phyloP scores from a whole-genome alignment of 345 rosid species.

The Camelina hispida region DNA sequence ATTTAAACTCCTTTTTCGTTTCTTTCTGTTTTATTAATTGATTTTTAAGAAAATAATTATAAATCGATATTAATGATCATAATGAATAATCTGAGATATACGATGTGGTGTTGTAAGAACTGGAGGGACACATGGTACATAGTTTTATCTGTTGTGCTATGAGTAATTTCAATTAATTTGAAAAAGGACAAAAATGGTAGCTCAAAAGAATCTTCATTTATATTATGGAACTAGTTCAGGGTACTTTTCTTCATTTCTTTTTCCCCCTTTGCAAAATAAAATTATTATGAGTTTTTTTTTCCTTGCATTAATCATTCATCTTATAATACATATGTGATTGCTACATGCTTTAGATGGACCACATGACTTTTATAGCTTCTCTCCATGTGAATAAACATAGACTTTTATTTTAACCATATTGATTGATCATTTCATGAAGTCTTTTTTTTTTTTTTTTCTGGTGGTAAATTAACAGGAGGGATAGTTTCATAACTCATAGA shows the following conservation, averaged over 20 bases:
- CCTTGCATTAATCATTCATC: slow-evolving; percentile 35
- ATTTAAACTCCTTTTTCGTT: neutral
- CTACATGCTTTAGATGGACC: slow-evolving; percentile 41
- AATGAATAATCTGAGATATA: slow-evolving; percentile 14
- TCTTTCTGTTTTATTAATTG: neutral
- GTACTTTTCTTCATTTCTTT: slow-evolving; percentile 34
- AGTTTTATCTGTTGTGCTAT: slow-evolving; percentile 38
- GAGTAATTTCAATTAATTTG: slow-evolving; percentile 46
- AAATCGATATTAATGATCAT: slow-evolving; percentile 7
- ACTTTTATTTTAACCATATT: neutral
- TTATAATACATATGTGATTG: slow-evolving; percentile 35
- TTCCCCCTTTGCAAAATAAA: neutral
- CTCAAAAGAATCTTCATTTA: slow-evolving; percentile 51
- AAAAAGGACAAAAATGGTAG: slow-evolving; percentile 43
- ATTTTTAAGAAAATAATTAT: slow-evolving; percentile 19
- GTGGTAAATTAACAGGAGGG: slow-evolving; percentile 64
- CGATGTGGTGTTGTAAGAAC: slow-evolving; percentile 25
- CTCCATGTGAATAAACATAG: neutral
- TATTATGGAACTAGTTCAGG: slow-evolving; percentile 40
- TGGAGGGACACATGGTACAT: slow-evolving; percentile 47
- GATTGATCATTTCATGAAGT: slow-evolving; percentile 34
- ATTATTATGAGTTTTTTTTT: neutral
- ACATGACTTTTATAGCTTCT: slow-evolving; percentile 27
- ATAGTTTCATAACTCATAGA: slow-evolving; percentile 92
- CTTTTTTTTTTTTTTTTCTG: slow-evolving; percentile 15